A percentile compares a stretch with the other conserved stretches of the same genome.
Evolutionary conservation across 1,284 basidiomycete genomes (phyloP).

Genomic region (Rhodotorula mucilaginosa): DNA sequence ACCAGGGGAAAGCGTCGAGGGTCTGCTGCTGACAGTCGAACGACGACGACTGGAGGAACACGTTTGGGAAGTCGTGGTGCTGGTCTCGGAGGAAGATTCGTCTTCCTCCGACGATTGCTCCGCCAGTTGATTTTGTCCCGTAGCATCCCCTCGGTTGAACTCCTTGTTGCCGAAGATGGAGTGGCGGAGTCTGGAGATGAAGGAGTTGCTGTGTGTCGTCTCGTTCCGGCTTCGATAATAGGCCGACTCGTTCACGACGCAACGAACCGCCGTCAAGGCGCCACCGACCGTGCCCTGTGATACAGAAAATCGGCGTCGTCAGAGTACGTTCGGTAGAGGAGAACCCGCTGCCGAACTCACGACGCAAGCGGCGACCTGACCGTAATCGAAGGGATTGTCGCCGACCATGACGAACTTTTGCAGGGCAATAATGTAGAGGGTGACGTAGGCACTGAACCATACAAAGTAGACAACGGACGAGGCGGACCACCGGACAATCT

Average conservation of each 20-base stretch:
- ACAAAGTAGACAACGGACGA: background rate
- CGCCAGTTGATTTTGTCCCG: too few relatives aligned
- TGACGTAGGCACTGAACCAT: slow-evolving; percentile 3
- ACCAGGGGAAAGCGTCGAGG: too few relatives aligned
- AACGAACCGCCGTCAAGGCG: background rate
- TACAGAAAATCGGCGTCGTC: background rate
- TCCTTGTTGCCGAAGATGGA: background rate
- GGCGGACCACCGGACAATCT: slow-evolving; percentile 2
- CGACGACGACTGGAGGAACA: too few relatives aligned
- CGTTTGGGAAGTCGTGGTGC: too few relatives aligned
- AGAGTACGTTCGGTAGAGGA: background rate
- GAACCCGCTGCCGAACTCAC: background rate
- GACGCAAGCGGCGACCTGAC: slow-evolving; percentile 13
- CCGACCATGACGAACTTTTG: slow-evolving; percentile 18
- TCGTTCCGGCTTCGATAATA: background rate
- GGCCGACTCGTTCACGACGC: background rate
- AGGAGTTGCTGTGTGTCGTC: background rate
- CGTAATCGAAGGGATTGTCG: slow-evolving; percentile 25
- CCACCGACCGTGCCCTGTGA: background rate
- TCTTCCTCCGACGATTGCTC: too few relatives aligned
- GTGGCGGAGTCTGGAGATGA: background rate
- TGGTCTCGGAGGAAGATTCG: too few relatives aligned
- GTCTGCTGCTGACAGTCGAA: too few relatives aligned
- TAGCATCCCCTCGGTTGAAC: background rate
- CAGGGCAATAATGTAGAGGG: slow-evolving; percentile 7